Conservation (phyloP, 2,329 filamentous ascomycete species). For the Dactylellina leptospora region DNA sequence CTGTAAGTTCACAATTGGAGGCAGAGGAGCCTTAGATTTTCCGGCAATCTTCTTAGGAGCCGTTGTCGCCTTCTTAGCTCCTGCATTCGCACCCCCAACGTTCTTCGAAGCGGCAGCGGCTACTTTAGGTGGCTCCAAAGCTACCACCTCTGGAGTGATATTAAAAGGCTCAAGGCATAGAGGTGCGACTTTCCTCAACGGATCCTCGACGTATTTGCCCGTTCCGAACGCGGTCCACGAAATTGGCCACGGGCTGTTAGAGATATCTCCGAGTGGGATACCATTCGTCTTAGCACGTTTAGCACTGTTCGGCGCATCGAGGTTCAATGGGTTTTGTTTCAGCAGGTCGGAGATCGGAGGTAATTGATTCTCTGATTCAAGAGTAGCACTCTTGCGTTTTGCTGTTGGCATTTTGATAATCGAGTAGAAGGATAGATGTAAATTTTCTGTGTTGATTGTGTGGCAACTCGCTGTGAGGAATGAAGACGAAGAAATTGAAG, state of each 20-base stretch:
- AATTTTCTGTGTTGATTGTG: slow-evolving; percentile 20
- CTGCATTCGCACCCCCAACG: too few relatives aligned
- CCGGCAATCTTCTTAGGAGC: too few relatives aligned
- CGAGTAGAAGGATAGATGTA: too few relatives aligned
- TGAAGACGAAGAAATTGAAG: too few relatives aligned
- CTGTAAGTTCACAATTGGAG: too few relatives aligned
- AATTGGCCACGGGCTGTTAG: slow-evolving; percentile 39
- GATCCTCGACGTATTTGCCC: slow-evolving; percentile 26
- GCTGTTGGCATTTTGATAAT: slow-evolving; percentile 17
- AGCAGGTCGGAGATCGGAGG: slow-evolving; percentile 8
- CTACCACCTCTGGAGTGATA: too few relatives aligned
- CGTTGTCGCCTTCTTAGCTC: too few relatives aligned
- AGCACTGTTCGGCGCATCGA: slow-evolving; percentile 17
- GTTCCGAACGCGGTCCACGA: slow-evolving; percentile 41
- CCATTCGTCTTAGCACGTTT: slow-evolving; percentile 4
- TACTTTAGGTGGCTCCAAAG: too few relatives aligned
- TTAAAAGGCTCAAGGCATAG: background rate
- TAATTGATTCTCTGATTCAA: slow-evolving; percentile 12
- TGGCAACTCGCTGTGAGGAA: slow-evolving; percentile 14
- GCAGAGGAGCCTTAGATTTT: too few relatives aligned
- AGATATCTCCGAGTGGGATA: slow-evolving; percentile 32
- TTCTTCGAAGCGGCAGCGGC: too few relatives aligned
- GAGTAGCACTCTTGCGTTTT: slow-evolving; percentile 26
- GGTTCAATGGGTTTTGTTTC: background rate
- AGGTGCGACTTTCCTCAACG: slow-evolving; percentile 10